Conservation (phyloP, 2,329 filamentous ascomycete species). For the Purpureocillium lavendulum region DNA sequence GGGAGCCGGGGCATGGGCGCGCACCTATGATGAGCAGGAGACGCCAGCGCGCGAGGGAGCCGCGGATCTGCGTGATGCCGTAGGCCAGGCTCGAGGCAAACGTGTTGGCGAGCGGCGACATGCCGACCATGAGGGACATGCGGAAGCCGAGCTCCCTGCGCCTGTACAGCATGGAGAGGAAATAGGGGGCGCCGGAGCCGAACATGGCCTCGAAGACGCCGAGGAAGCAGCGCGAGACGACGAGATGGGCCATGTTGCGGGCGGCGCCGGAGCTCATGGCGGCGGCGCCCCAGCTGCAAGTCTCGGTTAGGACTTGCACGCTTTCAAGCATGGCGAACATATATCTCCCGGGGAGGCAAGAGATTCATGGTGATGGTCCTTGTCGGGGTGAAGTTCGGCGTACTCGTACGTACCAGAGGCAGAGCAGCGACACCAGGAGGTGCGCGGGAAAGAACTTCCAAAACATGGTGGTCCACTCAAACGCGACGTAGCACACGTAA, state of each 20-base stretch:
- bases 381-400: too few relatives aligned
- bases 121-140: slow-evolving; percentile 16
- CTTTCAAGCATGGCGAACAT: too few relatives aligned
- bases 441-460: slow-evolving; percentile 15
- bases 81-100: slow-evolving; percentile 24
- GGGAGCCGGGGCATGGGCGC: too few relatives aligned
- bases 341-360: too few relatives aligned
- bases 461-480: slow-evolving; percentile 14
- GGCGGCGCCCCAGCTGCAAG: slow-evolving; percentile 8
- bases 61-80: slow-evolving; percentile 19
- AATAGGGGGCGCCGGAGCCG: slow-evolving; percentile 18
- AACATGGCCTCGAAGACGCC: slow-evolving; percentile 18
- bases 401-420: slow-evolving; percentile 13
- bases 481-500: slow-evolving; percentile 15
- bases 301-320: too few relatives aligned
- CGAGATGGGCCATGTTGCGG: slow-evolving; percentile 11
- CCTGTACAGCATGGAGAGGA: slow-evolving; percentile 24
- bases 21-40: slow-evolving; percentile 21
- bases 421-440: slow-evolving; percentile 11
- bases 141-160: slow-evolving; percentile 21
- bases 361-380: too few relatives aligned
- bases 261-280: slow-evolving; percentile 11
- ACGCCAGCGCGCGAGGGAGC: slow-evolving; percentile 17
- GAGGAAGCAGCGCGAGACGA: slow-evolving; percentile 15
- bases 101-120: slow-evolving; percentile 21